phyloP scores from a whole-genome alignment of 805 yeast genomes.

The Starmera dryadoides region DNA sequence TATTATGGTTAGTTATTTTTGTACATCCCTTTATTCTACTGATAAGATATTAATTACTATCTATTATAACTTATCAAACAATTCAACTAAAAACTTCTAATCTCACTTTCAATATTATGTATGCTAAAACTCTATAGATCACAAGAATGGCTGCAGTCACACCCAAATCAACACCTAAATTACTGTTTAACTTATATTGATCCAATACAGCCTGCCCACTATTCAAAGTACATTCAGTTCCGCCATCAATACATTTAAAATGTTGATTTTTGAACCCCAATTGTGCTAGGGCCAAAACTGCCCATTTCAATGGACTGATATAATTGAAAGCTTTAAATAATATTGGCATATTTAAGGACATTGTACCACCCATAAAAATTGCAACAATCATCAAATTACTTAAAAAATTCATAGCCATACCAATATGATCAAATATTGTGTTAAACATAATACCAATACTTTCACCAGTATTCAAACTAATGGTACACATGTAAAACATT shows the following conservation, averaged over 20 bases:
- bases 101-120: neutral
- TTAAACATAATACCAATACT: slow-evolving; percentile 73
- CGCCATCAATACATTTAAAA: slow-evolving; percentile 44
- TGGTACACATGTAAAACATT: slow-evolving; percentile 43
- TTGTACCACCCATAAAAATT: slow-evolving; percentile 72
- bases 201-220: slow-evolving; percentile 51
- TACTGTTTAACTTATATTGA: slow-evolving; percentile 32
- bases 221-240: slow-evolving; percentile 36
- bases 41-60: too few relatives aligned
- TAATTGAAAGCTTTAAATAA: slow-evolving; percentile 65
- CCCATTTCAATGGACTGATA: slow-evolving; percentile 65
- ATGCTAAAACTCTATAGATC: neutral
- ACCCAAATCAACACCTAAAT: neutral
- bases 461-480: slow-evolving; percentile 69
- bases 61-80: too few relatives aligned
- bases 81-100: neutral
- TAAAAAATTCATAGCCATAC: slow-evolving; percentile 67
- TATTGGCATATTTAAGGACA: slow-evolving; percentile 67
- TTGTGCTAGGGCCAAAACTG: slow-evolving; percentile 53
- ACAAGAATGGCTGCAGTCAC: neutral
- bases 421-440: slow-evolving; percentile 62
- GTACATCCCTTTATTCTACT: too few relatives aligned
- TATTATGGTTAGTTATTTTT: too few relatives aligned
- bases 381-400: slow-evolving; percentile 59
- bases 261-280: slow-evolving; percentile 40